A percentile compares a stretch with the other conserved stretches of the same genome.
phyloP scores from a whole-genome alignment of 371 early-diverging fungal species.

The Syncephalastrum monosporum region DNA sequence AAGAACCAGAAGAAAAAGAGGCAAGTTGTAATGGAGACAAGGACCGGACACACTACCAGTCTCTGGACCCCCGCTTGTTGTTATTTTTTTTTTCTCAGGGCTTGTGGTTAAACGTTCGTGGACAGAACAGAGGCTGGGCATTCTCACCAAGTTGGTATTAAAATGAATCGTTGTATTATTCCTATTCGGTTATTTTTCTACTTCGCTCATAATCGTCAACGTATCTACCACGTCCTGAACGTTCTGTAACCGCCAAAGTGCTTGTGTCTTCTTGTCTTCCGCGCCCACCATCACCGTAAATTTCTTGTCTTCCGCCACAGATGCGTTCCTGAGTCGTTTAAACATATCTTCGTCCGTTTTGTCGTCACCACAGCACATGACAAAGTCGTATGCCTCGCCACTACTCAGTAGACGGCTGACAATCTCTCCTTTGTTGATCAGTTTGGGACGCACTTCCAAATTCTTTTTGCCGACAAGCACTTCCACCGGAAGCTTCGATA shows the following conservation, averaged over 20 bases:
- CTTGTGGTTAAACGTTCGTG: no score
- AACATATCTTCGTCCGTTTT: conserved; percentile 96
- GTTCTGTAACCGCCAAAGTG: conserved; percentile 72
- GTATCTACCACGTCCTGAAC: conserved; percentile 55
- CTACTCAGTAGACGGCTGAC: conserved; percentile 73
- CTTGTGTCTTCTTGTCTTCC: conserved; percentile 77
- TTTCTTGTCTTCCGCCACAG: conserved; percentile 30
- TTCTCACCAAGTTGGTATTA: no score
- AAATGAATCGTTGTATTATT: no score
- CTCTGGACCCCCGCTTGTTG: no score
- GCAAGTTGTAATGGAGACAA: no score
- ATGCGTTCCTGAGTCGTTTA: conserved; percentile 42
- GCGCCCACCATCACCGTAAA: conserved; percentile 75
- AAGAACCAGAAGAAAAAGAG: no score
- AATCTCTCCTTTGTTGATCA: conserved; percentile 91
- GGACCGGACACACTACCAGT: no score
- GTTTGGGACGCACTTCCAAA: conserved; percentile 84
- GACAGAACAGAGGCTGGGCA: no score
- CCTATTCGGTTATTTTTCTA: no score
- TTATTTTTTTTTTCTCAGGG: no score
- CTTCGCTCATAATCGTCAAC: conserved; percentile 12
- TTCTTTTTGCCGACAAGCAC: conserved; percentile 96
- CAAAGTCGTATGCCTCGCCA: conserved; percentile 73
- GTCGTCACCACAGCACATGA: conserved; percentile 92
- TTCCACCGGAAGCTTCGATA: conserved; percentile 91